These are phyloP conservation scores for Pythium guiyangense DNA, from an alignment of 352 stramenopile genomes.

Conservation along the genomic window DNA sequence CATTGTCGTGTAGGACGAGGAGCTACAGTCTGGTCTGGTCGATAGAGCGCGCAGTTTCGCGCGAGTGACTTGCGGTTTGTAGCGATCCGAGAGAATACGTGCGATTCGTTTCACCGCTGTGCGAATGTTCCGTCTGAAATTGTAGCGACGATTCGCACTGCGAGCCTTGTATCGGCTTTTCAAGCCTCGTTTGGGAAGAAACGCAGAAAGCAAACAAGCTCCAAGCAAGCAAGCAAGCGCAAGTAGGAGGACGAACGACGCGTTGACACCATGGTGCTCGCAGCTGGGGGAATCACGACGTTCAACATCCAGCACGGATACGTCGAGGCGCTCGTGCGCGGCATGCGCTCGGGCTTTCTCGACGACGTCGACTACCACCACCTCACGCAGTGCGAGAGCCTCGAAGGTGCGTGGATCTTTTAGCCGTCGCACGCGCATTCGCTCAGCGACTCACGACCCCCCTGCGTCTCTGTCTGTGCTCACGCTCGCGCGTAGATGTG, in stretches of 20 bases:
- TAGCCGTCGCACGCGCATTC: background rate
- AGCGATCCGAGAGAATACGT: background rate
- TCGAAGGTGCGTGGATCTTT: constrained; percentile 67
- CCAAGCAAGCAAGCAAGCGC: background rate
- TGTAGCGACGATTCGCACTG: background rate
- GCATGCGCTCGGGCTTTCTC: constrained; percentile 91
- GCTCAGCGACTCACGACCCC: background rate
- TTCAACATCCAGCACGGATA: constrained; percentile 99
- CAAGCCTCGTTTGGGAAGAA: background rate
- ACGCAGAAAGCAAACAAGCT: constrained; percentile 2
- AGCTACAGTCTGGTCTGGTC: too few species aligned
- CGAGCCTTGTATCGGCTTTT: background rate
- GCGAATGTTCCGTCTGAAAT: background rate
- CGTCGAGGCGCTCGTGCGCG: constrained; percentile 95
- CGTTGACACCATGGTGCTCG: constrained; percentile 35
- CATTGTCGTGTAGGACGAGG: constrained; percentile 35
- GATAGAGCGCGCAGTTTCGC: background rate
- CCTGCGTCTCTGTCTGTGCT: background rate
- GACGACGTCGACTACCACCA: constrained; percentile 90
- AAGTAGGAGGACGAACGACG: background rate
- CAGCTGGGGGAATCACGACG: constrained; percentile 89
- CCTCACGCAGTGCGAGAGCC: constrained; percentile 85
- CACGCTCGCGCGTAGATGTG: constrained; percentile 43
- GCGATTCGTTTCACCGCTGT: background rate
- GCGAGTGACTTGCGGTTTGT: background rate